Evolutionary conservation across 2,329 filamentous ascomycete genomes (phyloP), one percentile per base, ranked within the genome.

Genomic region (Fusarium bactridioides): DNA sequence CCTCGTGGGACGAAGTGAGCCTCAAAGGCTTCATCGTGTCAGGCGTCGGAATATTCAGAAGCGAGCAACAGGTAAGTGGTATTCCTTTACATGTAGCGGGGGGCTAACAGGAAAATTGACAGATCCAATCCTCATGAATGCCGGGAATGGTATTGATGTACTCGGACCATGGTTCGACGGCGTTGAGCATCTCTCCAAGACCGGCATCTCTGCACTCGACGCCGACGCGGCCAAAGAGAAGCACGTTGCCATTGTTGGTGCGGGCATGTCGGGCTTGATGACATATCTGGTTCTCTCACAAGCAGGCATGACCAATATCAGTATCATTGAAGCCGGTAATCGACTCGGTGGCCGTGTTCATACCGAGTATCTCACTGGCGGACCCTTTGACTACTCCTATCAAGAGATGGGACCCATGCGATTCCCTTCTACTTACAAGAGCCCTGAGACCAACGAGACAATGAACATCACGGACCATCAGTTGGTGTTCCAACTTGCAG

Each of bases 321-420:
- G 55, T 1, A 67, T 67, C 7, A 67, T 67, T 4, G 64, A 67
- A 13, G 64, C 63, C 3, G 27, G 63, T 0, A 31, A 67, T 3
- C 64, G 64, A 18, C 64, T 67, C 0, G 64, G 64, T 6, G 64
- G 64, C 5, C 41, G 64, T 2, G 63, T 67, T 5, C 63, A 67
- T 10, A 67, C 64, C 10, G 55, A 45, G 10, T 67, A 67, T 4
- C 41, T 67, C 0, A 43, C 40, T 0, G 64, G 64, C 1, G 64
- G 64, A 3, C 64, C 64, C 0, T 67, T 67, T 10, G 37, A 67
- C 41, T 67, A 67, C 12, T 67, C 64, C 4, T 67, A 67, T n/a
- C 64, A 67, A 8, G 64, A 67, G 1, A 67, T 67, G 64, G 64
- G 64, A 7, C 64, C 64, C 1, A 67, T 67, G 64, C 41, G 64